These are phyloP conservation scores for Trichoderma sp. DNA, from an alignment of 2,329 filamentous ascomycete genomes.

Conservation along the genomic window DNA sequence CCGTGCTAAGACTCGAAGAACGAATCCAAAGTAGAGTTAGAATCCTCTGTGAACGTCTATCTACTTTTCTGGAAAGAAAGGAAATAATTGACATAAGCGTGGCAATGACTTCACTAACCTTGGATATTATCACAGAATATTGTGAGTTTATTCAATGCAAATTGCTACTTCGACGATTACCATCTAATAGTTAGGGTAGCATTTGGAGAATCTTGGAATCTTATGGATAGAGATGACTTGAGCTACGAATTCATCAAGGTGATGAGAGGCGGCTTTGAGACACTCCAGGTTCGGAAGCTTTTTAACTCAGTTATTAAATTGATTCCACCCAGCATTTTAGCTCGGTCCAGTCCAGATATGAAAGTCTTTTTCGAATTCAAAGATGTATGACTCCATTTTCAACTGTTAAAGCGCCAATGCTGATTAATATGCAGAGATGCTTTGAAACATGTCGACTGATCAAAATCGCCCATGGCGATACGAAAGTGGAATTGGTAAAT, in stretches of 20 bases:
- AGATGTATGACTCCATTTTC: not conserved
- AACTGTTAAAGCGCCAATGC: not conserved
- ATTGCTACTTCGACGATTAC: not conserved
- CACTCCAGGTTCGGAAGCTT: not conserved
- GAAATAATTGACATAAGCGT: not conserved
- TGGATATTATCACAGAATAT: not conserved
- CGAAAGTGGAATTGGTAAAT: not conserved
- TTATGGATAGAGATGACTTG: not conserved
- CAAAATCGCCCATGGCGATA: not conserved
- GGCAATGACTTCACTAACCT: not conserved
- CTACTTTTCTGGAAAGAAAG: not conserved
- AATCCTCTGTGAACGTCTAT: not conserved
- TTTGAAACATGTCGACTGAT: not conserved
- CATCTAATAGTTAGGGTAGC: not conserved
- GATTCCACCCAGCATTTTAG: not conserved
- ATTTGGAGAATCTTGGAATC: not conserved
- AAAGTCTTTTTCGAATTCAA: not conserved
- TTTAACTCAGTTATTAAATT: not conserved
- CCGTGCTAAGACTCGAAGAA: not conserved
- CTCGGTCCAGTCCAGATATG: not conserved
- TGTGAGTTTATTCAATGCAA: not conserved
- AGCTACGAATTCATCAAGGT: not conserved
- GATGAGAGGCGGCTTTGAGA: not conserved
- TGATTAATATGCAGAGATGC: not conserved
- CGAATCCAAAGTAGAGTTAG: not conserved